These are phyloP conservation scores for Monilinia laxa DNA, from an alignment of 2,329 filamentous ascomycete species.

Conservation along the genomic window DNA sequence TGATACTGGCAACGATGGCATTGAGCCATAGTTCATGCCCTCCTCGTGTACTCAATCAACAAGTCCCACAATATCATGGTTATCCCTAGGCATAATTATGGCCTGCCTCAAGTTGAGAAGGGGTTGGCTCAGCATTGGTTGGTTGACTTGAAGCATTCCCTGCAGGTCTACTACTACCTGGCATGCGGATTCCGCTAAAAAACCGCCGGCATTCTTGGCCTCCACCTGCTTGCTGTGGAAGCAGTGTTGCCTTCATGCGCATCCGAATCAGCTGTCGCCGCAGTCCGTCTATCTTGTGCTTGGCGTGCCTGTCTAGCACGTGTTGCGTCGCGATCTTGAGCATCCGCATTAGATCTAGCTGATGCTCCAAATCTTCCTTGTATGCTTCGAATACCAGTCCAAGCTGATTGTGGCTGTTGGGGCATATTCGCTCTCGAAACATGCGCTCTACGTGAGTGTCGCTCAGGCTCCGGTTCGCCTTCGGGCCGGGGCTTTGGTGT, in stretches of 20 bases:
- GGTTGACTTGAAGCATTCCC: constrained; percentile 22
- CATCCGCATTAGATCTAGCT: constrained; percentile 8
- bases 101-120: constrained; percentile 41
- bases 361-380: constrained; percentile 31
- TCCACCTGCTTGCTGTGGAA: constrained; percentile 32
- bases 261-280: constrained; percentile 18
- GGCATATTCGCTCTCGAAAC: constrained; percentile 33
- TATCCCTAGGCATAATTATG: background rate
- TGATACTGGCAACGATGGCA: background rate
- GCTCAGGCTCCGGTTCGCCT: constrained; percentile 37
- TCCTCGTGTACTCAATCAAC: background rate
- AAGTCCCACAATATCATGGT: background rate
- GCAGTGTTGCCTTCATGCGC: constrained; percentile 15
- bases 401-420: constrained; percentile 34
- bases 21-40: background rate
- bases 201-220: constrained; percentile 32
- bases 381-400: constrained; percentile 36
- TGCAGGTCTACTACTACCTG: constrained; percentile 30
- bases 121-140: constrained; percentile 31
- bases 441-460: constrained; percentile 31
- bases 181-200: constrained; percentile 34
- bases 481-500: constrained; percentile 79
- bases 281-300: constrained; percentile 15
- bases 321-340: constrained; percentile 9
- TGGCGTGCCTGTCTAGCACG: constrained; percentile 12